A percentile compares a stretch with the other conserved stretches of the same genome.
Conservation (phyloP, 169 alveolate species). For the Cystoisospora suis region DNA sequence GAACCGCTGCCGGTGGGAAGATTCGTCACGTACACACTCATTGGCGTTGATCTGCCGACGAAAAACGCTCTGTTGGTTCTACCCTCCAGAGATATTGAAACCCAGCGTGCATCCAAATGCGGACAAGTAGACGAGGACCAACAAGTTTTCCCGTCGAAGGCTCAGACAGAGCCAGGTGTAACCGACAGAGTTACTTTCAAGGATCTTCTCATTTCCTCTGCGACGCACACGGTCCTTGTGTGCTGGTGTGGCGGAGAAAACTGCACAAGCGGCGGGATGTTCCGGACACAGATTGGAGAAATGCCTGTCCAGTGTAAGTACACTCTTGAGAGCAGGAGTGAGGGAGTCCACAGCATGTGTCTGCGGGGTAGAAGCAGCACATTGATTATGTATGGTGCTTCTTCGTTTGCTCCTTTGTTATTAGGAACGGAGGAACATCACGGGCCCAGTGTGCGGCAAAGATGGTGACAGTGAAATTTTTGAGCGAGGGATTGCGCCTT, state of each 20-base stretch:
- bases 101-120: neutral
- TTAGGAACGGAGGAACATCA: too few relatives aligned
- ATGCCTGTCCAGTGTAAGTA: neutral
- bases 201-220: neutral
- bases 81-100: neutral
- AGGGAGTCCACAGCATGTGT: too few relatives aligned
- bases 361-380: too few relatives aligned
- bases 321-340: neutral
- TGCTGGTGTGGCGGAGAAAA: conserved; percentile 30
- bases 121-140: conserved; percentile 43
- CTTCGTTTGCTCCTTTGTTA: too few relatives aligned
- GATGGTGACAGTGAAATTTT: too few relatives aligned
- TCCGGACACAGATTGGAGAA: neutral
- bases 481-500: too few relatives aligned
- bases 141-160: conserved; percentile 6
- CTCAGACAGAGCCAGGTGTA: neutral
- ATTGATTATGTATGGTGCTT: too few relatives aligned
- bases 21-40: neutral
- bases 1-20: neutral
- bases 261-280: neutral
- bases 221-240: neutral
- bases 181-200: neutral
- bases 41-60: neutral
- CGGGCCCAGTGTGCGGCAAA: too few relatives aligned
- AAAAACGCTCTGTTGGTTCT: neutral